Conservation (phyloP, 768 basidiomycete species). For the Xerocomellus intermedius region DNA sequence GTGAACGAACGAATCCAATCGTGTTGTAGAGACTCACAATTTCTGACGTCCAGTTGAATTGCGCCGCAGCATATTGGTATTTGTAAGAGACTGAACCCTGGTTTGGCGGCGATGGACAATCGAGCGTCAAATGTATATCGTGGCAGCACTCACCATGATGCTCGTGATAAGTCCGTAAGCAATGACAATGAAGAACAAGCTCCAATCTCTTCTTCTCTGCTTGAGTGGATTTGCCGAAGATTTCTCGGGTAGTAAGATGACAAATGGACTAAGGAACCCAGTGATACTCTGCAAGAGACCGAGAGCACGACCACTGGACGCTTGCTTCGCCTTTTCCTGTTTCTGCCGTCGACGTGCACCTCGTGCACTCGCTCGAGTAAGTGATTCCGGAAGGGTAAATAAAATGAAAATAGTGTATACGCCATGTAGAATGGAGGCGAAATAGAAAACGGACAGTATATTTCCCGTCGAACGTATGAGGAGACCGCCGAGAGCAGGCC, state of each 20-base stretch:
- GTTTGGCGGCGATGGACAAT: background rate
- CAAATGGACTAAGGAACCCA: constrained; percentile 69
- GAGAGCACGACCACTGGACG: background rate
- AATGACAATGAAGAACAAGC: constrained; percentile 52
- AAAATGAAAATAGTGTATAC: constrained; percentile 50
- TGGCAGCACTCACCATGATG: constrained; percentile 41
- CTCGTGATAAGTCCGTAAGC: constrained; percentile 48
- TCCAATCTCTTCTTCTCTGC: constrained; percentile 56
- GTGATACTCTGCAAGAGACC: constrained; percentile 43
- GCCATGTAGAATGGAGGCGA: constrained; percentile 50
- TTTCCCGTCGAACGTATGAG: constrained; percentile 57
- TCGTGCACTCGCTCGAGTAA: constrained; percentile 49
- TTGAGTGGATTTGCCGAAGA: constrained; percentile 40
- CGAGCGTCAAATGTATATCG: background rate
- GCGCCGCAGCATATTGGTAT: constrained; percentile 62
- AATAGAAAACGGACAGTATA: constrained; percentile 69
- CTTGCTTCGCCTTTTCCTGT: constrained; percentile 10
- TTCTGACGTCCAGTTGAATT: constrained; percentile 69
- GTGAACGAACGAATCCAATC: background rate
- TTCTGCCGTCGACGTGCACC: constrained; percentile 17
- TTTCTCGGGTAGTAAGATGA: constrained; percentile 53
- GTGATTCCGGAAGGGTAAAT: constrained; percentile 75
- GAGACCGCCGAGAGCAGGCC: constrained; percentile 70
- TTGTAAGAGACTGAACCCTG: constrained; percentile 59
- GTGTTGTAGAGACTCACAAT: constrained; percentile 38